A percentile compares a stretch with the other conserved stretches of the same genome.
These are phyloP conservation scores for Pythium plurisporium DNA, from an alignment of 352 stramenopile genomes.

Conservation along the genomic window DNA sequence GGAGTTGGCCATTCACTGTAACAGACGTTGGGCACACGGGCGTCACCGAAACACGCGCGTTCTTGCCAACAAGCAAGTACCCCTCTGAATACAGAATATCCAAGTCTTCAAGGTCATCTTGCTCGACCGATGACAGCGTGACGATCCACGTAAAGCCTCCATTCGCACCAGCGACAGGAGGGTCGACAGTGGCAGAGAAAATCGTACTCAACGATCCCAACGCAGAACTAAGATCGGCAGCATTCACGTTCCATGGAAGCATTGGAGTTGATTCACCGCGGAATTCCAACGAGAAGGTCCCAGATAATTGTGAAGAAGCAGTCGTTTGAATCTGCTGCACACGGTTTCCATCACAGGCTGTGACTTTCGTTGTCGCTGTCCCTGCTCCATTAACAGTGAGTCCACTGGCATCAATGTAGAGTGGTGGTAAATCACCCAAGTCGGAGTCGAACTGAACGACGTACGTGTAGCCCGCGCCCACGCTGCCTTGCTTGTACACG, in stretches of 20 bases:
- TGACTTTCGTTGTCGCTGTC: conserved; percentile 46
- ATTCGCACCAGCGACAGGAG: conserved; percentile 28
- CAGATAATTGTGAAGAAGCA: conserved; percentile 49
- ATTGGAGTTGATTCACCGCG: conserved; percentile 60
- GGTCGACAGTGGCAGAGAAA: conserved; percentile 58
- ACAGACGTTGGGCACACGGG: conserved; percentile 42
- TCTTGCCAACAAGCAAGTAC: conserved; percentile 53
- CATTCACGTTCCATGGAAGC: conserved; percentile 61
- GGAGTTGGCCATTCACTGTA: conserved; percentile 22
- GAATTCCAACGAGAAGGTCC: conserved; percentile 85
- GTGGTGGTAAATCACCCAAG: conserved; percentile 55
- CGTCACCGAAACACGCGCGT: conserved; percentile 37
- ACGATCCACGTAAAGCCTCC: conserved; percentile 79
- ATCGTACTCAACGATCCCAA: conserved; percentile 72
- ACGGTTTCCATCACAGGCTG: conserved; percentile 79
- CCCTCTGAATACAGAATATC: conserved; percentile 80
- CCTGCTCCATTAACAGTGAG: conserved; percentile 37
- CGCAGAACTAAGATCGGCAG: conserved; percentile 41
- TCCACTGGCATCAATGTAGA: conserved; percentile 46
- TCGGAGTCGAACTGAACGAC: conserved; percentile 71
- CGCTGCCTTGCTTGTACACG: conserved; percentile 81
- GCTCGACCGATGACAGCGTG: conserved; percentile 74
- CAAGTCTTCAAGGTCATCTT: conserved; percentile 30
- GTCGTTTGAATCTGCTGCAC: conserved; percentile 69
- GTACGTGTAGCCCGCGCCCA: conserved; percentile 57